Evolutionary conservation across 2,329 filamentous ascomycete genomes (phyloP), one percentile per base, ranked within the genome.

Genomic region (Diaporthe longicolla): DNA sequence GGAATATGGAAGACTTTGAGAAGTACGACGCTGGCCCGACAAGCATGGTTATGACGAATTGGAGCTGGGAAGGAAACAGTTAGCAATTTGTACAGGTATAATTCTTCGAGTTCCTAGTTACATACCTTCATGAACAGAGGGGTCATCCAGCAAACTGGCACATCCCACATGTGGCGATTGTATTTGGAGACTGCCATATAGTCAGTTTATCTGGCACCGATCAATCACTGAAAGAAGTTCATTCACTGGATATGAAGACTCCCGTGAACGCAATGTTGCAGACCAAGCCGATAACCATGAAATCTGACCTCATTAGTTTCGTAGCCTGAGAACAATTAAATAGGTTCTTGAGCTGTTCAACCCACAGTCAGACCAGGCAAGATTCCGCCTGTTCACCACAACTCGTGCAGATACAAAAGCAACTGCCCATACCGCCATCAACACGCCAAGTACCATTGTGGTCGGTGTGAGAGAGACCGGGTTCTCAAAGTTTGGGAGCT

Each of bases 141-240:
- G 21, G 24, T 26, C 15, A 55, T 10, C 65, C 65, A 69, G 52
- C 65, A 69, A 17, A 19, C 48, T 29, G 65, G 48, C 48, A 40
- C 8, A 29, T 69, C 65, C 65, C 48, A 69, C 19, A 37, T 9
- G 48, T 69, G 65, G 48, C 48, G 65, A 43, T 40, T 29, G 24
- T 55, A 69, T 43, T 69, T 69, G 21, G 48, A 19, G 7, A 3
- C 65, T 45, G 24, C 3, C 37, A 29, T 45, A 1, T 26, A 21
- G 37, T 63, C 6, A 63, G 58, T 13, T n/a, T 26, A 5, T 19
- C 8, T 55, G 32, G 5, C 0, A 10, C 3, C 4, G 10, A 40
- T 13, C 9, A 7, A 7, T 7, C 13, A 21, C 2, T 4, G 3
- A 4, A 10, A 26, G 24, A 8, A 29, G 26, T 3, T 21, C 13